These are phyloP conservation scores for Penicillium sp. DNA, from an alignment of 2,329 filamentous ascomycete genomes.

Conservation along the genomic window DNA sequence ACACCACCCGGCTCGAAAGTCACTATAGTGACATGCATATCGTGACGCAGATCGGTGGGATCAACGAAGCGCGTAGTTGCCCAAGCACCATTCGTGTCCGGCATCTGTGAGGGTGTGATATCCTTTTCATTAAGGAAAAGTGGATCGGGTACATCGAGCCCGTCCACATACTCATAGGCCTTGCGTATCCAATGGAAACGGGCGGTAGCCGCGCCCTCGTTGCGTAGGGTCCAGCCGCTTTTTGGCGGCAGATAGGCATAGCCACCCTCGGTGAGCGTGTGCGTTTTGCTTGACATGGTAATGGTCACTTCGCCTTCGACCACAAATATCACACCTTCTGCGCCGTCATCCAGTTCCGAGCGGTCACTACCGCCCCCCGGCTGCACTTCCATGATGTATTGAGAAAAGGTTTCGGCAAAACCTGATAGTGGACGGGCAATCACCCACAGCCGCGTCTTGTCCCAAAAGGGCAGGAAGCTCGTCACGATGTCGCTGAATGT, in stretches of 20 bases:
- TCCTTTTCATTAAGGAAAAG: constrained; percentile 26
- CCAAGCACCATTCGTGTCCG: constrained; percentile 23
- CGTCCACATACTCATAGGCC: constrained; percentile 20
- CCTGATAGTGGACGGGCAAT: constrained; percentile 24
- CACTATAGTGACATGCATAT: constrained; percentile 26
- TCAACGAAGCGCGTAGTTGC: constrained; percentile 26
- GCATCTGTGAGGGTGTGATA: constrained; percentile 19
- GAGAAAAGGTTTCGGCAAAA: constrained; percentile 27
- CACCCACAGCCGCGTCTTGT: constrained; percentile 25
- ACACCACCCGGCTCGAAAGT: constrained; percentile 24
- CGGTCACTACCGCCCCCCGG: constrained; percentile 23
- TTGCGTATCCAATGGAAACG: constrained; percentile 27
- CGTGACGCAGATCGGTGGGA: constrained; percentile 22
- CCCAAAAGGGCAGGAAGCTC: constrained; percentile 26
- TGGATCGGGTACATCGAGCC: constrained; percentile 22
- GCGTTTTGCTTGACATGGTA: constrained; percentile 11
- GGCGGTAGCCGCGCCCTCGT: constrained; percentile 16
- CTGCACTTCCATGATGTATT: constrained; percentile 27
- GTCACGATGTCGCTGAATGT: constrained; percentile 25
- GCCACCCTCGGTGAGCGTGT: constrained; percentile 22
- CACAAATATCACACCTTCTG: constrained; percentile 22
- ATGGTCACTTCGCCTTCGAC: constrained; percentile 23
- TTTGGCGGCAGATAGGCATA: constrained; percentile 25
- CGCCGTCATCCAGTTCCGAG: constrained; percentile 18
- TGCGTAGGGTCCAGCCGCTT: constrained; percentile 23